phyloP scores from a whole-genome alignment of 1,284 basidiomycete species.

The Trametes versicolor region DNA sequence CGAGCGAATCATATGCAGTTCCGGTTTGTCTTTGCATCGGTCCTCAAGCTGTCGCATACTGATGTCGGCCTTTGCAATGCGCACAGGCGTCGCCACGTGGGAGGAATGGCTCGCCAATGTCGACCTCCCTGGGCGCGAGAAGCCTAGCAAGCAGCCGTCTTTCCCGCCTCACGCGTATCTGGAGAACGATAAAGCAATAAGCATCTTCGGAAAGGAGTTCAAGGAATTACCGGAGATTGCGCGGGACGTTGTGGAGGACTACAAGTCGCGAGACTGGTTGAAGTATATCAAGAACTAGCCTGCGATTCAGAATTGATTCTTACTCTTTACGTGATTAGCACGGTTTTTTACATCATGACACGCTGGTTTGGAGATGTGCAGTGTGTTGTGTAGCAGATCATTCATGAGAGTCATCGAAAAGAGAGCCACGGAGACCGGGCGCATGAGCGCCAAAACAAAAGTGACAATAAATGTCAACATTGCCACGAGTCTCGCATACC shows the following conservation, averaged over 20 bases:
- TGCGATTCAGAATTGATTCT: too few relatives aligned
- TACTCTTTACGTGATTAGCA: too few relatives aligned
- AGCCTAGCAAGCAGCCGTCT: not conserved
- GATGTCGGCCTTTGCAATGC: not conserved
- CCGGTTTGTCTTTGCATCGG: conserved; percentile 33
- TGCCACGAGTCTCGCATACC: too few relatives aligned
- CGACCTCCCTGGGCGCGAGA: not conserved
- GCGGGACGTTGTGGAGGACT: not conserved
- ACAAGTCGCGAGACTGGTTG: not conserved
- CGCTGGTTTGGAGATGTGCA: too few relatives aligned
- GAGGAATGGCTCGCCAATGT: conserved; percentile 15
- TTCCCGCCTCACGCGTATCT: not conserved
- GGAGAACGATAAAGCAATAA: not conserved
- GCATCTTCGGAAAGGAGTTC: not conserved
- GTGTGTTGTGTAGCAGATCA: too few relatives aligned
- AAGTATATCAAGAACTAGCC: not conserved
- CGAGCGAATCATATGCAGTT: conserved; percentile 56
- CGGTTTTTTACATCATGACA: too few relatives aligned
- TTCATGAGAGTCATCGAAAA: too few relatives aligned
- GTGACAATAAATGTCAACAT: too few relatives aligned
- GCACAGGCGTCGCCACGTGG: conserved; percentile 14
- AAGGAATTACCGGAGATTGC: not conserved
- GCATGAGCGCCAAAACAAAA: too few relatives aligned
- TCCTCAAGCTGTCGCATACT: not conserved
- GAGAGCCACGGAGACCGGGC: too few relatives aligned